phyloP scores from a whole-genome alignment of 352 stramenopile species.

The Albugo candida region DNA sequence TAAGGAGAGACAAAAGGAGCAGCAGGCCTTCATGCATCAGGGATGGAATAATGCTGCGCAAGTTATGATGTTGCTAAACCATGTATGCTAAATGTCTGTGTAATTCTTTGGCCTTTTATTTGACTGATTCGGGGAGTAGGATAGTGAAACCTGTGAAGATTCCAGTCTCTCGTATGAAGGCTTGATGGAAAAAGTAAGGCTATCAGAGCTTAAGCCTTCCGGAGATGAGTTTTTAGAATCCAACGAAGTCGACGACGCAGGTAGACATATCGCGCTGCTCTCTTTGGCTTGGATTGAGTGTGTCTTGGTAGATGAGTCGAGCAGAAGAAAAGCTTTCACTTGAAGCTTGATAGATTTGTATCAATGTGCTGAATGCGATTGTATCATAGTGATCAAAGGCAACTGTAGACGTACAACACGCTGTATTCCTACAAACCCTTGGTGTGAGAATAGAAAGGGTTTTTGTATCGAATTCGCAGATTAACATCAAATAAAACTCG shows the following conservation, averaged over 20 bases:
- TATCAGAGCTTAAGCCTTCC: slow-evolving; percentile 36
- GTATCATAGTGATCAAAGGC: too few relatives aligned
- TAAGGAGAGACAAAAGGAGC: slow-evolving; percentile 61
- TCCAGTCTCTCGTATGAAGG: slow-evolving; percentile 33
- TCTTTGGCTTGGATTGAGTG: neutral
- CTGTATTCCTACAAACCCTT: too few relatives aligned
- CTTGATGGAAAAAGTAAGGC: slow-evolving; percentile 35
- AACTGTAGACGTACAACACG: too few relatives aligned
- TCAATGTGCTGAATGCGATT: too few relatives aligned
- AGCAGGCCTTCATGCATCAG: slow-evolving; percentile 78
- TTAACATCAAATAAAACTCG: too few relatives aligned
- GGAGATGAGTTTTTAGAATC: slow-evolving; percentile 28
- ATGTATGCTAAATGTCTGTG: neutral
- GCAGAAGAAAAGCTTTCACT: neutral
- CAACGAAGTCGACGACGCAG: slow-evolving; percentile 15
- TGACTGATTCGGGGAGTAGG: slow-evolving; percentile 10
- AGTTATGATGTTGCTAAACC: slow-evolving; percentile 51
- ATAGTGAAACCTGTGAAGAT: slow-evolving; percentile 27
- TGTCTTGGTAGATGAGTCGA: neutral
- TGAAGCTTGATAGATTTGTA: too few relatives aligned
- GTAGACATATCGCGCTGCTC: neutral
- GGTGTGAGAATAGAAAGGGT: too few relatives aligned
- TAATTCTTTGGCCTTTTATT: neutral
- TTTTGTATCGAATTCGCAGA: too few relatives aligned
- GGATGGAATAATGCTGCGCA: slow-evolving; percentile 75